Conservation (phyloP, 2,329 filamentous ascomycete genomes). For the Colletotrichum endophyticum region DNA sequence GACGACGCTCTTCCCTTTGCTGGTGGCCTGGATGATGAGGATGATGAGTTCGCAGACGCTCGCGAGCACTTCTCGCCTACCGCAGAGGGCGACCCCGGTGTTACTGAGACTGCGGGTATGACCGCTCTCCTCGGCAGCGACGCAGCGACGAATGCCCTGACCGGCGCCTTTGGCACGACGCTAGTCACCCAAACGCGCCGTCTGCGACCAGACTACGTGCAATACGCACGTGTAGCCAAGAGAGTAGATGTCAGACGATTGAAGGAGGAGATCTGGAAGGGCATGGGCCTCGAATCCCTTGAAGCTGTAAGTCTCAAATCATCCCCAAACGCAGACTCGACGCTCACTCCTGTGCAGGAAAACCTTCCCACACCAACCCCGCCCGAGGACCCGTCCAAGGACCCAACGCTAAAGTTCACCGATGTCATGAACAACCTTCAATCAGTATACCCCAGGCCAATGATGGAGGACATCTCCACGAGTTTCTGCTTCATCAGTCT, state of each 20-base stretch:
- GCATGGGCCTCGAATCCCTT: conserved; percentile 59
- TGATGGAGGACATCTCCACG: conserved; percentile 94
- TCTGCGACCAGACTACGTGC: conserved; percentile 70
- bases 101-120: conserved; percentile 51
- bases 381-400: conserved; percentile 38
- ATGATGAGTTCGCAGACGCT: conserved; percentile 82
- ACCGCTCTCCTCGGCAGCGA: conserved; percentile 57
- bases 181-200: conserved; percentile 69
- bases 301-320: conserved; percentile 40
- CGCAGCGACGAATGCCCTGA: conserved; percentile 49
- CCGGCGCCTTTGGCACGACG: conserved; percentile 66
- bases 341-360: neutral
- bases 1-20: conserved; percentile 79
- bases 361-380: conserved; percentile 27
- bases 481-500: conserved; percentile 93
- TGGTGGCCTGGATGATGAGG: conserved; percentile 62
- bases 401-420: conserved; percentile 79
- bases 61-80: conserved; percentile 78
- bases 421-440: conserved; percentile 90
- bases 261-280: conserved; percentile 75
- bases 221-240: conserved; percentile 73
- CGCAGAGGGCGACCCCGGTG: conserved; percentile 52
- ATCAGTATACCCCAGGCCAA: conserved; percentile 81
- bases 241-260: conserved; percentile 73
- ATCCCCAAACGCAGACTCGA: neutral